Evolutionary conservation across 306 rosid species (phyloP), one percentile per base, ranked within the genome.

Genomic region (Corylus avellana): DNA sequence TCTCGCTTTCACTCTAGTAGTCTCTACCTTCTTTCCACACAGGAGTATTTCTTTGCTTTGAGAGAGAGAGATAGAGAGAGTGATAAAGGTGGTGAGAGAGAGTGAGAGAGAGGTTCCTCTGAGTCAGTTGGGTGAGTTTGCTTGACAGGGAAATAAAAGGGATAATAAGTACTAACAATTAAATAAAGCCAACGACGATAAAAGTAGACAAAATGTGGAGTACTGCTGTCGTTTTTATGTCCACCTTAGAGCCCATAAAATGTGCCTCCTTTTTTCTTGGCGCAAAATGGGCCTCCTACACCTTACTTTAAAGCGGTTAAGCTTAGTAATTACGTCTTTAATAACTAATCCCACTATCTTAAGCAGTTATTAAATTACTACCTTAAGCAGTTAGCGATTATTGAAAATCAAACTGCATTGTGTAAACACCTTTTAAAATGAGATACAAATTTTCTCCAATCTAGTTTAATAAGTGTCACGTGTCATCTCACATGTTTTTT

Each of bases 11-110:
- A 3, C 22, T 56, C 55, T 10, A 55, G n/a, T 10, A 16, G 17
- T 13, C 61, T 75, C 75, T 79, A 77, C 81, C 81, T 66, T 32
- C 50, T 18, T 1, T 7, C 13, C 25, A 1, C 13, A 13, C 16
- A 18, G 50, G 44, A 16, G 13, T 47, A 18, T 25, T 77, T 51
- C 67, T 55, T 49, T 74, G 80, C 58, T 32, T 59, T 48, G 12
- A 20, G 50, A 63, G 73, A 27, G 80, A n/a, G n/a, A n/a, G n/a
- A n/a, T n/a, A 63, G 73, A 27, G 80, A 3, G 37, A 25, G 44
- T 4, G 49, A 18, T 8, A 37, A 35, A 51, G 25, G 59, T 18
- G n/a, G n/a, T n/a, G n/a, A n/a, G n/a, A n/a, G n/a, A n/a, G n/a
- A 32, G 29, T 7, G 77, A n/a, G 12, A 50, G 63, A 5, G 63